A percentile compares a stretch with the other conserved stretches of the same genome.
phyloP scores from a whole-genome alignment of 2,329 filamentous ascomycete species.

The Aspergillus tamarii region DNA sequence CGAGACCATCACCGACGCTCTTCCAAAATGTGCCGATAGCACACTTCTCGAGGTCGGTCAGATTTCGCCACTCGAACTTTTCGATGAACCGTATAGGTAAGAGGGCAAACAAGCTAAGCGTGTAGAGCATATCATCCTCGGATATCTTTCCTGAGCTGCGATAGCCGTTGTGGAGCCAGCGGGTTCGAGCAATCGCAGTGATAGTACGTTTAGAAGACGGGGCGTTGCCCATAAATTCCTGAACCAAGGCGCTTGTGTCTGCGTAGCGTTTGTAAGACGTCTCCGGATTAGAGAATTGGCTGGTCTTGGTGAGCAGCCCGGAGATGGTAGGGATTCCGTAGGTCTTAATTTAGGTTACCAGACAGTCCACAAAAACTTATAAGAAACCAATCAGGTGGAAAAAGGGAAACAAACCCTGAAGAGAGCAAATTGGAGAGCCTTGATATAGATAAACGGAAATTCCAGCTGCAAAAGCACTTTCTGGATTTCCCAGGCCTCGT shows the following conservation, averaged over 20 bases:
- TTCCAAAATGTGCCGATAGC: conserved; percentile 73
- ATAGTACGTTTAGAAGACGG: conserved; percentile 49
- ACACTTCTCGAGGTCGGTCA: conserved; percentile 69
- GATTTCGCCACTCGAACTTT: conserved; percentile 69
- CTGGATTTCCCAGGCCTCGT: conserved; percentile 57
- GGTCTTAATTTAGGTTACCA: conserved; percentile 41
- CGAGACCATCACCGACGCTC: conserved; percentile 70
- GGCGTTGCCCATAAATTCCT: conserved; percentile 51
- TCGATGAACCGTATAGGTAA: conserved; percentile 68
- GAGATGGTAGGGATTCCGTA: conserved; percentile 62
- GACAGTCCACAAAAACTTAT: not conserved
- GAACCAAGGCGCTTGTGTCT: conserved; percentile 55
- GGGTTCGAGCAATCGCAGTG: conserved; percentile 64
- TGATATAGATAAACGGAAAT: conserved; percentile 58
- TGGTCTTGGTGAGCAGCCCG: conserved; percentile 52
- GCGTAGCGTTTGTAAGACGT: conserved; percentile 57
- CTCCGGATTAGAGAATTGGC: conserved; percentile 50
- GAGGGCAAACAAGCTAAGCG: conserved; percentile 65
- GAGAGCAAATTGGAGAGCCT: conserved; percentile 61
- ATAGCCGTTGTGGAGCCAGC: conserved; percentile 64
- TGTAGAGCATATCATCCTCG: conserved; percentile 68
- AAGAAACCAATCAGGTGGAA: not conserved
- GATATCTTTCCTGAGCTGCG: conserved; percentile 61
- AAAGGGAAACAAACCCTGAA: conserved; percentile 50
- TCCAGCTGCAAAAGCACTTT: conserved; percentile 53